Evolutionary conservation across 2,329 filamentous ascomycete genomes (phyloP), one percentile per base, ranked within the genome.

Genomic region (Phoma herbarum): DNA sequence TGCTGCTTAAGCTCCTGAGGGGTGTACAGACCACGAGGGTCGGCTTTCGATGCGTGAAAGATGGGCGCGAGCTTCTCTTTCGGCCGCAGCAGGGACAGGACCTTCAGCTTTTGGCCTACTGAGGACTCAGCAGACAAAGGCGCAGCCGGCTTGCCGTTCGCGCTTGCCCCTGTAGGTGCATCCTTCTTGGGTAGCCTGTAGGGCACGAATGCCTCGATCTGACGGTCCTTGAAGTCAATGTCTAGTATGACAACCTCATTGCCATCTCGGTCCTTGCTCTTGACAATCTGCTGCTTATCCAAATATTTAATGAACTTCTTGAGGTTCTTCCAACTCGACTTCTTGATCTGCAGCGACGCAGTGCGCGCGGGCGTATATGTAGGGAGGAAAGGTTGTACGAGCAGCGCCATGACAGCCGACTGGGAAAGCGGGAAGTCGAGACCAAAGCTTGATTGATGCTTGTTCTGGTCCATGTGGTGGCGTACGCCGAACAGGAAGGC

Each of bases 261-360:
- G 4, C 86, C 86, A 60, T 84, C 85, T 33, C 85, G 82, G 48
- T 90, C 88, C 70, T 90, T 90, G 44, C 82, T 83, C 67, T 87
- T 89, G 64, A 89, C 74, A n/a, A 90, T 77, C 18, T 80, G 73
- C 46, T 85, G 78, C 73, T 90, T 90, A 72, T 90, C 87, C 10
- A 90, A 79, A 52, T 84, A 80, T 66, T 90, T 90, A 75, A 90
- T 84, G 71, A 90, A 90, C 64, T 89, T 90, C 69, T 86, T 88
- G 59, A 88, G 83, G 60, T 85, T 90, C 76, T 90, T 90, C 85
- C 86, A 90, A 61, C 84, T 87, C 3, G 87, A 88, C 76, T 90
- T 90, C 70, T 90, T 90, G 74, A 90, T 88, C 63, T 88, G 85
- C 51, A 88, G 83, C 59, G 81, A 85, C 55, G 83, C 83, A 2